A percentile compares a stretch with the other conserved stretches of the same genome.
Conservation (phyloP, 2,329 filamentous ascomycete genomes). For the Colletotrichum nymphaeae region DNA sequence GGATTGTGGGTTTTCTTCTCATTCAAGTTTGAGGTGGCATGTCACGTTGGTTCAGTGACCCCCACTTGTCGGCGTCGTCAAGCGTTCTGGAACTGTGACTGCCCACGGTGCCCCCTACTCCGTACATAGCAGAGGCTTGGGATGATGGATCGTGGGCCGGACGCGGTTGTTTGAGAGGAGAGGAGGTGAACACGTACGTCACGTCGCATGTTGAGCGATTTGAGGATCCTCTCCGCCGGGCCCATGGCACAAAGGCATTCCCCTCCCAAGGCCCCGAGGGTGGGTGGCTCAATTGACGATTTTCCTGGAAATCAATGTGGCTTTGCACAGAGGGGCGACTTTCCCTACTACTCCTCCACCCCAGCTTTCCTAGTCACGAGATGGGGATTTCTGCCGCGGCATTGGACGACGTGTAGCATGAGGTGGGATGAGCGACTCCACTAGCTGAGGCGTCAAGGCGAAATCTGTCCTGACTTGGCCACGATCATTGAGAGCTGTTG, state of each 20-base stretch:
- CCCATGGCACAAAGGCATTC: neutral
- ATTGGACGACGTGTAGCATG: neutral
- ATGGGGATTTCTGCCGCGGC: neutral
- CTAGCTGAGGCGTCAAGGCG: neutral
- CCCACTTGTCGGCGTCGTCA: neutral
- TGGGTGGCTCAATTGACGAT: neutral
- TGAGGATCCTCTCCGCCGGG: neutral
- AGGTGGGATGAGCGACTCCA: neutral
- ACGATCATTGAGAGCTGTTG: neutral
- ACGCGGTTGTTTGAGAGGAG: neutral
- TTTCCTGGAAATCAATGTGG: neutral
- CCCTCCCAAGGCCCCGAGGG: neutral
- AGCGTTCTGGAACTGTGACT: neutral
- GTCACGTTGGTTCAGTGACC: neutral
- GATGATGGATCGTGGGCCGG: neutral
- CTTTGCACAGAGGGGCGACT: neutral
- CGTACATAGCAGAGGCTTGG: neutral
- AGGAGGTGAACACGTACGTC: conserved; percentile 10
- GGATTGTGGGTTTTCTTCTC: neutral
- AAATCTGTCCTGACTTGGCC: neutral
- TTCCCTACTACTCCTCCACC: neutral
- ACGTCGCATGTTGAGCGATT: conserved; percentile 26
- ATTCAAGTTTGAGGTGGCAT: neutral
- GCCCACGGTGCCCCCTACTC: neutral
- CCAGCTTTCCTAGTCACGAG: neutral